Conservation (phyloP, 495 filamentous ascomycete species). For the Pyrenula massariospora region DNA sequence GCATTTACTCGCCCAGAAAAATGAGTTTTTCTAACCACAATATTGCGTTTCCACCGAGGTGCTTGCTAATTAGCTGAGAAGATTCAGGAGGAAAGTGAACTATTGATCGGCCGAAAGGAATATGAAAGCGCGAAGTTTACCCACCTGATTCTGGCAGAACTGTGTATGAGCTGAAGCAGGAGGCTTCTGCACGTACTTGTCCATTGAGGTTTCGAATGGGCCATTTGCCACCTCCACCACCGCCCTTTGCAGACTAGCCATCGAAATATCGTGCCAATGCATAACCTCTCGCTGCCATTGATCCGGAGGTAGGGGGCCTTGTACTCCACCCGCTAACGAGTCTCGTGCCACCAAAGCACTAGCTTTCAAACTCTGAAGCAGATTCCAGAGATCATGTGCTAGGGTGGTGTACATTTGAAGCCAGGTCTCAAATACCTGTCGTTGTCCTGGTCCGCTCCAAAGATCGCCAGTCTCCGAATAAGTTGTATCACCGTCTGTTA, state of each 20-base stretch:
- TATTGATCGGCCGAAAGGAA: not conserved
- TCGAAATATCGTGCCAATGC: slow-evolving; percentile 5
- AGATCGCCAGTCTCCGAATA: slow-evolving; percentile 10
- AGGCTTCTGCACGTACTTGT: not conserved
- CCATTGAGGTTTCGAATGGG: not conserved
- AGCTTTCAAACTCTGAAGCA: slow-evolving; percentile 1
- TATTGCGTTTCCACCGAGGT: not conserved
- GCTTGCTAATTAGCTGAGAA: not conserved
- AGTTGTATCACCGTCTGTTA: slow-evolving; percentile 1
- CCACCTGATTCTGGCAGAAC: not conserved
- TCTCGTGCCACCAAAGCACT: not conserved
- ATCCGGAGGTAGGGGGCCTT: slow-evolving; percentile 12
- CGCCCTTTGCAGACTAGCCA: slow-evolving; percentile 5
- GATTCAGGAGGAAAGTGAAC: not conserved
- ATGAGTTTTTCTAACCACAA: not conserved
- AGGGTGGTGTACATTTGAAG: slow-evolving; percentile 2
- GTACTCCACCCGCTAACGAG: not conserved
- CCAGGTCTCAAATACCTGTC: slow-evolving; percentile 15
- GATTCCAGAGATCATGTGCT: slow-evolving; percentile 7
- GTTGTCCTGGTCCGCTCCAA: slow-evolving; percentile 19
- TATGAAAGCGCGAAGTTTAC: not conserved
- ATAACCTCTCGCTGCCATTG: slow-evolving; percentile 18
- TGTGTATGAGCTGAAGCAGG: not conserved
- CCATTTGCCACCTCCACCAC: not conserved
- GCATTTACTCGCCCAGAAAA: too few species aligned